A percentile compares a stretch with the other conserved stretches of the same genome.
phyloP scores from a whole-genome alignment of 169 alveolate species.

The Cryptosporidium parvum region DNA sequence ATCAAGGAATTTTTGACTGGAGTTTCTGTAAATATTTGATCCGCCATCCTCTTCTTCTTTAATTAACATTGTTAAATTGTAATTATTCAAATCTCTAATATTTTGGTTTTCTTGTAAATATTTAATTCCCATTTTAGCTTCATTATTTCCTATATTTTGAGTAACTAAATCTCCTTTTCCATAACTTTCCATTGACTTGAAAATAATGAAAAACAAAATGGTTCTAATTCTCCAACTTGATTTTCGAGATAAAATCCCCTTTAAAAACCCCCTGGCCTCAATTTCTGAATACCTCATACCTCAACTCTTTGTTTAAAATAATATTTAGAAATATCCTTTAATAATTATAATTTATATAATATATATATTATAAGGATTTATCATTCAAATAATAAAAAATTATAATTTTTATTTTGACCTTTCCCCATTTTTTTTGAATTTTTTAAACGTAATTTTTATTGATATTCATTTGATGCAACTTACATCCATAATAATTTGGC shows the following conservation, averaged over 20 bases:
- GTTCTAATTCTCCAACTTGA: constrained; percentile 1
- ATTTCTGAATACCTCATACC: neutral
- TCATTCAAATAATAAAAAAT: too few species aligned
- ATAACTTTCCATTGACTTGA: neutral
- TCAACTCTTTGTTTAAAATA: neutral
- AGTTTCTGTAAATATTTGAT: neutral
- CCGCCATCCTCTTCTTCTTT: neutral
- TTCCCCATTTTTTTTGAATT: neutral
- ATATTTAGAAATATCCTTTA: neutral
- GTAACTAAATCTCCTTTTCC: neutral
- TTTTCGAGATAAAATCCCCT: too few species aligned
- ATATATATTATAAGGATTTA: too few species aligned
- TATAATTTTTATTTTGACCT: too few species aligned
- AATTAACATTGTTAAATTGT: neutral
- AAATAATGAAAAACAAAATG: neutral
- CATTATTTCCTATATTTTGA: neutral
- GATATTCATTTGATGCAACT: neutral
- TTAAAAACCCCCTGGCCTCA: neutral
- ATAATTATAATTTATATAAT: too few species aligned
- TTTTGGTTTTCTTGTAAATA: neutral
- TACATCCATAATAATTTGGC: neutral
- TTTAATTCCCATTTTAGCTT: neutral
- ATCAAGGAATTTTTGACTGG: too few species aligned
- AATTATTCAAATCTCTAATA: too few species aligned
- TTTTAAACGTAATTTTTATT: neutral